These are phyloP conservation scores for Penicillium parvum DNA, from an alignment of 495 filamentous ascomycete genomes.

Conservation along the genomic window DNA sequence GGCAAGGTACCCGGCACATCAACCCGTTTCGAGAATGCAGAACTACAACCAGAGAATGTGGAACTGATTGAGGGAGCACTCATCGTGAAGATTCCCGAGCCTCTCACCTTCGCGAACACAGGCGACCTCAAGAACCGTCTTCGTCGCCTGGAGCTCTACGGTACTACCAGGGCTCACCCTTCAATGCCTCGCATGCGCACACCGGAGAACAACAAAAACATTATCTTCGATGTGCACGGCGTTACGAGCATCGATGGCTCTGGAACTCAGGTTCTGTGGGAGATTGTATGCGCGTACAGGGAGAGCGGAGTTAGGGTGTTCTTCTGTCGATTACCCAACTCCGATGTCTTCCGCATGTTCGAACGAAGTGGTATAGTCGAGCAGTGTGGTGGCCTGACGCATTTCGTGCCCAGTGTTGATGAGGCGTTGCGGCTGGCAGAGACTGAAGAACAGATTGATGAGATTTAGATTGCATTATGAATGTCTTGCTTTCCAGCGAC, in stretches of 20 bases:
- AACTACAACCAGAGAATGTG: constrained; percentile 66
- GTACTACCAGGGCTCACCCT: constrained; percentile 77
- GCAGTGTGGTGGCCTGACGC: constrained; percentile 62
- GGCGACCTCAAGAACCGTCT: constrained; percentile 85
- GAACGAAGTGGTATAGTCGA: constrained; percentile 79
- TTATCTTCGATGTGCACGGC: constrained; percentile 96
- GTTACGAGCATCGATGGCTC: constrained; percentile 90
- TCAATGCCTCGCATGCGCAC: constrained; percentile 72
- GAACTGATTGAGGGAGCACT: constrained; percentile 89
- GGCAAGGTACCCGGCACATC: constrained; percentile 78
- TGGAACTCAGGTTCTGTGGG: constrained; percentile 82
- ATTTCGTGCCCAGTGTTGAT: constrained; percentile 79
- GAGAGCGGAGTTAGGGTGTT: constrained; percentile 74
- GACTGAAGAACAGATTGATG: constrained; percentile 43
- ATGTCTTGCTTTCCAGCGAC: neutral
- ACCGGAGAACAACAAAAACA: constrained; percentile 72
- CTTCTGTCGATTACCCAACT: constrained; percentile 74
- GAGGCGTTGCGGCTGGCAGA: constrained; percentile 80
- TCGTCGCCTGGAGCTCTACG: constrained; percentile 80
- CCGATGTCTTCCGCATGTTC: constrained; percentile 68
- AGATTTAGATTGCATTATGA: constrained; percentile 7
- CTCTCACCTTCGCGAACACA: constrained; percentile 94
- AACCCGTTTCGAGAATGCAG: constrained; percentile 81
- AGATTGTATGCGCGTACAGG: constrained; percentile 78
- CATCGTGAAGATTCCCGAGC: constrained; percentile 96